Conservation (phyloP, 768 basidiomycete species). For the Hemileccinum impolitum region DNA sequence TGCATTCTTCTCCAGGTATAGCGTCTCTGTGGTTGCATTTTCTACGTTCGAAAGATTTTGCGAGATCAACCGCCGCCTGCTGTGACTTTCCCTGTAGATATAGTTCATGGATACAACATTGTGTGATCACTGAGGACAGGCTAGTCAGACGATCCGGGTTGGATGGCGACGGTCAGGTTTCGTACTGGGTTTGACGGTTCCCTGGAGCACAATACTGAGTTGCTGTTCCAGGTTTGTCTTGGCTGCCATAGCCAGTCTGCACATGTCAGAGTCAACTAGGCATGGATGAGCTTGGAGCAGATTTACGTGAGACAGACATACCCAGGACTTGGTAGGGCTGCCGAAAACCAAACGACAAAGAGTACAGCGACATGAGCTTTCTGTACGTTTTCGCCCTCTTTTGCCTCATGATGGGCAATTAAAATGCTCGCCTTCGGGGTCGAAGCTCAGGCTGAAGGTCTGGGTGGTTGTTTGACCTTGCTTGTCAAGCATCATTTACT, state of each 20-base stretch:
- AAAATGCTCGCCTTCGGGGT: too few relatives aligned
- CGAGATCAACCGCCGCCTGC: conserved; percentile 81
- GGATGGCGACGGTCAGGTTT: conserved; percentile 9
- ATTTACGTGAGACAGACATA: conserved; percentile 33
- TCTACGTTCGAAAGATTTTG: conserved; percentile 89
- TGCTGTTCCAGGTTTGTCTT: conserved; percentile 79
- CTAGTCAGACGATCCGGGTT: conserved; percentile 32
- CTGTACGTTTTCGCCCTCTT: conserved; percentile 93
- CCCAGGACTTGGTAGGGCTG: conserved; percentile 93
- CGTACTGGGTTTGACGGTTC: conserved; percentile 89
- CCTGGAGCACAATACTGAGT: conserved; percentile 75
- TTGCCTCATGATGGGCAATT: conserved; percentile 67
- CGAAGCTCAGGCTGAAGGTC: too few relatives aligned
- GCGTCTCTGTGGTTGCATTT: conserved; percentile 93
- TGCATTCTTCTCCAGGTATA: conserved; percentile 82
- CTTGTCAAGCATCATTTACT: background rate
- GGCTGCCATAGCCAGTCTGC: conserved; percentile 60
- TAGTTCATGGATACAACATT: conserved; percentile 93
- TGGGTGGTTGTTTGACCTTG: conserved; percentile 23
- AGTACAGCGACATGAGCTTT: conserved; percentile 91
- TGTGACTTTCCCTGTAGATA: conserved; percentile 76
- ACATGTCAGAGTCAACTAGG: conserved; percentile 84
- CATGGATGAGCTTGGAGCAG: conserved; percentile 6
- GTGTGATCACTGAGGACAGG: conserved; percentile 88
- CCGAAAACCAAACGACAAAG: conserved; percentile 82